Evolutionary conservation across 75 land plant genomes (phyloP), one percentile per base, ranked within the genome.

Genomic region (Sequoia sempervirens): DNA sequence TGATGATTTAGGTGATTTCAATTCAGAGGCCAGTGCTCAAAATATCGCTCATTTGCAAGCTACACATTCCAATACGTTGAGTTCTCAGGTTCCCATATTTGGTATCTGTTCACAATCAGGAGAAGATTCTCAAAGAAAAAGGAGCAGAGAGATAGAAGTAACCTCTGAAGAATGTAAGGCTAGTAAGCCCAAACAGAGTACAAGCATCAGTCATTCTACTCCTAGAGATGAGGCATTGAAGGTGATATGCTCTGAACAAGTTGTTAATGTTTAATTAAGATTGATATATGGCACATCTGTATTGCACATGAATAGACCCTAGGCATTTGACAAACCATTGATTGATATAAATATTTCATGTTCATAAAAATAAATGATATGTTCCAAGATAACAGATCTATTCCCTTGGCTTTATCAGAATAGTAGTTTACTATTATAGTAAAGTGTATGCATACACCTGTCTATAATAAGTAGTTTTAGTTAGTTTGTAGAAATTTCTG

Each of bases 1-100:
- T 76, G n/a, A 38, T 76, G 41, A 15, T 76, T 41, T 45, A 76
- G 79, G 79, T 76, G 28, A n/a, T 78, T 78, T 40, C 23, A 47
- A 1, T 45, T 78, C 46, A 10, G 30, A 23, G 30, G 3, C 23
- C n/a, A 15, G 52, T 9, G 47, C 28, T 78, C 50, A 20, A 43
- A 45, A 41, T 45, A n/a, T 78, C 45, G n/a, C 80, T 45, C 13
- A n/a, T 45, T 45, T 30, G n/a, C 80, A 78, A 26, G 80, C 47
- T 78, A n/a, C 80, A 83, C 4, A 41, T 54, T n/a, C 18, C 7
- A 26, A 53, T 34, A 34, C 11, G 52, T 32, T 0, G 2, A 23
- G 38, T 56, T 61, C n/a, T 45, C 50, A 78, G 32, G 30, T 76
- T 76, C 73, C 73, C 32, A 9, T 30, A 30, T 32, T 12, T 70